Evolutionary conservation across 306 rosid genomes (phyloP).

Genomic region (Nissolia schottii): DNA sequence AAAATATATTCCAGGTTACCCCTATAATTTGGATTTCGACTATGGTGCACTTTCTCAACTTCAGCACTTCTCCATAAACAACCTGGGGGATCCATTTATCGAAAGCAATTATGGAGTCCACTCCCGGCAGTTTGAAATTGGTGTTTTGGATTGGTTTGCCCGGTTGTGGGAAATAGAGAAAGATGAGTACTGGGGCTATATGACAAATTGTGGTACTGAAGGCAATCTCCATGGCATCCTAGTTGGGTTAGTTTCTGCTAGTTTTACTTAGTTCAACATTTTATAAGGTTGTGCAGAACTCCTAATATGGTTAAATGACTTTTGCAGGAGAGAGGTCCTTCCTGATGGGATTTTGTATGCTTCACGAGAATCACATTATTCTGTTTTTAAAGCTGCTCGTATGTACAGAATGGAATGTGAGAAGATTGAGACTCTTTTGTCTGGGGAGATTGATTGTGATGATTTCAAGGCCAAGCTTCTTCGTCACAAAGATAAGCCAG

Average conservation of each 20-base stretch:
- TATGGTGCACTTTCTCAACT: constrained; percentile 83
- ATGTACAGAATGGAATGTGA: constrained; percentile 55
- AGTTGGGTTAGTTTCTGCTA: constrained; percentile 40
- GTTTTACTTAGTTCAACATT: constrained; percentile 2
- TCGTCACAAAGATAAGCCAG: constrained; percentile 52
- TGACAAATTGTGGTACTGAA: constrained; percentile 97
- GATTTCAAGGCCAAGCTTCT: constrained; percentile 47
- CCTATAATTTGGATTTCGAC: constrained; percentile 90
- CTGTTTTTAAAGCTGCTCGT: constrained; percentile 47
- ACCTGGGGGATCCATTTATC: constrained; percentile 96
- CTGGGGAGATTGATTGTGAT: constrained; percentile 59
- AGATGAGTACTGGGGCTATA: constrained; percentile 97
- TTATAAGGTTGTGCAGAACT: background rate
- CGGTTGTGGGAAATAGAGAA: constrained; percentile 91
- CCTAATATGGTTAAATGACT: constrained; percentile 12
- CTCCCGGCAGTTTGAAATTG: constrained; percentile 90
- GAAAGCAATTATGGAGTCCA: constrained; percentile 96
- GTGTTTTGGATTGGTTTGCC: constrained; percentile 99
- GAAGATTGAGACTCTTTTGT: constrained; percentile 36
- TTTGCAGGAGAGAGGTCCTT: constrained; percentile 51
- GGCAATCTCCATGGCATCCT: constrained; percentile 91
- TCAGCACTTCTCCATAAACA: constrained; percentile 94
- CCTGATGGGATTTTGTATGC: constrained; percentile 55
- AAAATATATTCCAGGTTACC: constrained; percentile 52
- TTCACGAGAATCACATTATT: constrained; percentile 51